Evolutionary conservation across 148 eudicot genomes (phyloP), one percentile per base, ranked within the genome.

Genomic region (Rhododendron vialii): DNA sequence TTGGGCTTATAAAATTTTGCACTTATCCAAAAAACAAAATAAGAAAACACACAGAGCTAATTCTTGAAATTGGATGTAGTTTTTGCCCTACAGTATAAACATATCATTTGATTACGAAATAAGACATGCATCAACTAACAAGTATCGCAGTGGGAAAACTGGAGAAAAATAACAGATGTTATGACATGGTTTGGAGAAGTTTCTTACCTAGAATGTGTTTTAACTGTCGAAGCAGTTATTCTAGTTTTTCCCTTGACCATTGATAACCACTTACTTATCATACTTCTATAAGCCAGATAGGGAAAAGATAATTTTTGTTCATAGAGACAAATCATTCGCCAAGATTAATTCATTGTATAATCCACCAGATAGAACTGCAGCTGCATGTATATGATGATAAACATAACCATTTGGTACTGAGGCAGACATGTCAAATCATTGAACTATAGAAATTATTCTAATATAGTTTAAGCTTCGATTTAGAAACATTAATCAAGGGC

Each of bases 401-500:
- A 69, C 75, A 69, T 69, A 13, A 69, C 36, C 75, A 69, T 30
- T 12, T 13, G 35, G 12, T 67, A 12, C 75, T 30, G 36, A 69
- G 35, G 75, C 35, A 69, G 13, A 28, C 2, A 69, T 26, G 36
- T 26, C 36, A 14, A n/a, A 69, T 30, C 75, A 13, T 69, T 69
- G 75, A 67, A 30, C 35, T 69, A 30, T 28, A 69, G 36, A 3
- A 69, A 13, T 28, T 28, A 38, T 28, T 69, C 35, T 5, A 30
- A 3, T 28, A 69, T 28, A 69, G 14, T 26, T 28, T 26, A 69
- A 69, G 75, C 17, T 26, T 69, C 75, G 2, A 69, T 69, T 28
- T 69, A 26, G 75, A 69, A 53, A 53, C 43, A 17, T 81, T 41
- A 81, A 81, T 81, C 38, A 18, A 81, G 65, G 45, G 65, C 83